phyloP scores from a whole-genome alignment of 345 rosid genomes.

The Microthlaspi erraticum region DNA sequence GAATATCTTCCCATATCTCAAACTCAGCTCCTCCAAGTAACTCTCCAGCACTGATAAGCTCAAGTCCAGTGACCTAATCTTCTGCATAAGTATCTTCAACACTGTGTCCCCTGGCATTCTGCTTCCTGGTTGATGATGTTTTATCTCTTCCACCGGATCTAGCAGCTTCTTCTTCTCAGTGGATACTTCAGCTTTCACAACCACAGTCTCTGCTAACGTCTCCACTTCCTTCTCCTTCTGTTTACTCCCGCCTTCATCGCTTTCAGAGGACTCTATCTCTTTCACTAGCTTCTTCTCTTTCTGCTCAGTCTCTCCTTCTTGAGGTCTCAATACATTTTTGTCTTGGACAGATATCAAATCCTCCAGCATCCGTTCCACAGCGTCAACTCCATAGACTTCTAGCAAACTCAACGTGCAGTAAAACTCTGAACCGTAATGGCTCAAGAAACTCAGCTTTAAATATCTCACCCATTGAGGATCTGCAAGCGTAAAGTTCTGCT shows the following conservation, averaged over 20 bases:
- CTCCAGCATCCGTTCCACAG: constrained; percentile 91
- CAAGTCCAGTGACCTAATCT: constrained; percentile 78
- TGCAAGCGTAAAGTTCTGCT: constrained; percentile 65
- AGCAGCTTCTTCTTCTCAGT: constrained; percentile 40
- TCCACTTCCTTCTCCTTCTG: constrained; percentile 50
- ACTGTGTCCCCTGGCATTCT: constrained; percentile 92
- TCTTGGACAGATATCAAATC: constrained; percentile 82
- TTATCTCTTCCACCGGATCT: constrained; percentile 70
- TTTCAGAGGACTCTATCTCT: constrained; percentile 44
- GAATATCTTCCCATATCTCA: constrained; percentile 68
- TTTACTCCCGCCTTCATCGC: constrained; percentile 41
- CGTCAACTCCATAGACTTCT: constrained; percentile 94
- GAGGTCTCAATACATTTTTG: constrained; percentile 33
- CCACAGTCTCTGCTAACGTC: constrained; percentile 40
- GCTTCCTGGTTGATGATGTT: constrained; percentile 76
- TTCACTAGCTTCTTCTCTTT: constrained; percentile 49
- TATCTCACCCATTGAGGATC: constrained; percentile 93
- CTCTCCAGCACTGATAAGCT: constrained; percentile 84
- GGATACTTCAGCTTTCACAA: constrained; percentile 45
- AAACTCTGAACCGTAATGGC: constrained; percentile 89
- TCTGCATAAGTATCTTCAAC: constrained; percentile 91
- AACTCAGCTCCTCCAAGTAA: constrained; percentile 80
- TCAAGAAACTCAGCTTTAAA: constrained; percentile 70
- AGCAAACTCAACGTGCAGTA: constrained; percentile 87
- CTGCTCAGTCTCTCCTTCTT: constrained; percentile 36